Evolutionary conservation across 371 early-diverging fungal genomes (phyloP).

Genomic region (Blakeslea trispora): DNA sequence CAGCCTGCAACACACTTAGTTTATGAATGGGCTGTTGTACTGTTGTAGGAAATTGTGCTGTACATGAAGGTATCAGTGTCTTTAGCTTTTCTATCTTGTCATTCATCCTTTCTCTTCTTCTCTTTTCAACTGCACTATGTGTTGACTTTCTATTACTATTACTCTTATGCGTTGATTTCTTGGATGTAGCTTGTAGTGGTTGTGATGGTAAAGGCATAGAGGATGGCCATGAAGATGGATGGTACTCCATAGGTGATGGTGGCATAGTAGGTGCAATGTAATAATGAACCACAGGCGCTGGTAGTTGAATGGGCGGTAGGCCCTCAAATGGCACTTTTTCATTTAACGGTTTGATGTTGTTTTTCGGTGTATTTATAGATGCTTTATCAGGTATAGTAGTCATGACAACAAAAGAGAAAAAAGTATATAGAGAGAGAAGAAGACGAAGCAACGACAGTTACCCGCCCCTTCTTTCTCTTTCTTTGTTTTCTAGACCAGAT

Average conservation of each 20-base stretch:
- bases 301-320: constrained; percentile 17
- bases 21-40: constrained; percentile 65
- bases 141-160: constrained; percentile 50
- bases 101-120: constrained; percentile 72
- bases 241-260: constrained; percentile 2
- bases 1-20: constrained; percentile 60
- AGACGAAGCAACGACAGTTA: neutral
- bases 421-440: constrained; percentile 9
- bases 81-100: constrained; percentile 42
- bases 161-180: constrained; percentile 20
- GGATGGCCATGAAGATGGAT: neutral
- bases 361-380: neutral
- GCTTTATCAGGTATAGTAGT: neutral
- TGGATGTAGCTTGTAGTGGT: neutral
- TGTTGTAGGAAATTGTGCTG: constrained; percentile 25
- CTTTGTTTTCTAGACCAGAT: too few relatives aligned
- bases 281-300: constrained; percentile 19
- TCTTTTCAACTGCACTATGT: constrained; percentile 70
- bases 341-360: neutral
- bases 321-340: neutral
- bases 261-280: constrained; percentile 9
- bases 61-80: constrained; percentile 39
- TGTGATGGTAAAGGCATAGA: neutral
- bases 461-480: neutral
- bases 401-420: constrained; percentile 7